Percentiles rank a stretch among this genome's conserved stretches.
phyloP scores from a whole-genome alignment of 441 rosid genomes.

The Adansonia madagascariensis region DNA sequence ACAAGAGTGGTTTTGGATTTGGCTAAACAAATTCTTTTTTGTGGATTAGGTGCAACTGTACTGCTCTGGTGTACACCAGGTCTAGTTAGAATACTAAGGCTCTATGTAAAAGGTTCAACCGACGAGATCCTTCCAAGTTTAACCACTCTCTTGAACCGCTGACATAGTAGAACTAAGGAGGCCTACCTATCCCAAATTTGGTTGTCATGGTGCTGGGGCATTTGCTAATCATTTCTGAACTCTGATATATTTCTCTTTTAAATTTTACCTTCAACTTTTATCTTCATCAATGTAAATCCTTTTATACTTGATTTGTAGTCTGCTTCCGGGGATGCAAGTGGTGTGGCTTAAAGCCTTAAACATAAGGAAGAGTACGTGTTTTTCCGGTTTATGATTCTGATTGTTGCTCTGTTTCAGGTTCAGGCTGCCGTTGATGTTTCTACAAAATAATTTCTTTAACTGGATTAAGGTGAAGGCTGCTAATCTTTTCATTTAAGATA shows the following conservation, averaged over 20 bases:
- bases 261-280: not conserved
- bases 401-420: not conserved
- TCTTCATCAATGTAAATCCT: not conserved
- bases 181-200: not conserved
- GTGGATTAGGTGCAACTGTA: not conserved
- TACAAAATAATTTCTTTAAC: conserved; percentile 23
- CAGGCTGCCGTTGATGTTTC: conserved; percentile 28
- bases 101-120: not conserved
- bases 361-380: not conserved
- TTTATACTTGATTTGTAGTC: not conserved
- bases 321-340: not conserved
- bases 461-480: conserved; percentile 28
- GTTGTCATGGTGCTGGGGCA: not conserved
- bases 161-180: not conserved
- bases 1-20: not conserved
- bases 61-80: not conserved
- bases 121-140: conserved; percentile 1
- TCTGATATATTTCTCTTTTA: not conserved
- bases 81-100: not conserved
- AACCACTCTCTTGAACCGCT: not conserved
- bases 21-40: not conserved
- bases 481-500: conserved; percentile 22
- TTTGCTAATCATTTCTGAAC: not conserved
- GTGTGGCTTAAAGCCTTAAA: not conserved
- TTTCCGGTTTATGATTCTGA: not conserved